phyloP scores from a whole-genome alignment of 2,329 filamentous ascomycete species.

The Claviceps monticola region DNA sequence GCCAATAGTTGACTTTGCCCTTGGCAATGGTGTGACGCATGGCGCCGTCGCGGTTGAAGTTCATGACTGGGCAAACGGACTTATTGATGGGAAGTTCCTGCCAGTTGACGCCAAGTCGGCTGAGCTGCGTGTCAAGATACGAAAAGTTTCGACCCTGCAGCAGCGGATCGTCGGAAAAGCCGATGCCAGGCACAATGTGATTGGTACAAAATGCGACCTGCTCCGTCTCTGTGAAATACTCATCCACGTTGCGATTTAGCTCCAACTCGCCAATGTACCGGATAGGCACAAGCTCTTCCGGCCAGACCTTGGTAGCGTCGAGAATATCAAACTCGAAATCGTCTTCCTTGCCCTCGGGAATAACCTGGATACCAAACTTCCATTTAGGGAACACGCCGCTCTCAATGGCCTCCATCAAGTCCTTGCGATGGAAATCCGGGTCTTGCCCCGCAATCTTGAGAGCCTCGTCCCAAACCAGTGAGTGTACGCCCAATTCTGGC shows the following conservation, averaged over 20 bases:
- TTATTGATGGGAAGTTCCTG: conserved; percentile 66
- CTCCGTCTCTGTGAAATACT: conserved; percentile 73
- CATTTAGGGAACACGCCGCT: conserved; percentile 59
- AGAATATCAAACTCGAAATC: conserved; percentile 78
- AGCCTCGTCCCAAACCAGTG: conserved; percentile 67
- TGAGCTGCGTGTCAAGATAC: conserved; percentile 42
- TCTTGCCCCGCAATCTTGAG: conserved; percentile 62
- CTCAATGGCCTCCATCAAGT: conserved; percentile 61
- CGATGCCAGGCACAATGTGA: conserved; percentile 67
- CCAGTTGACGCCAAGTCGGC: conserved; percentile 58
- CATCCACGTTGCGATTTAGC: conserved; percentile 66
- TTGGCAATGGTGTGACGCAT: conserved; percentile 6
- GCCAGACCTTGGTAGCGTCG: conserved; percentile 78
- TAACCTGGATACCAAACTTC: conserved; percentile 70
- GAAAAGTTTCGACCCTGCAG: conserved; percentile 59
- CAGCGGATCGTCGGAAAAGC: conserved; percentile 63
- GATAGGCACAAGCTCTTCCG: conserved; percentile 61
- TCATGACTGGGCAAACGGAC: conserved; percentile 61
- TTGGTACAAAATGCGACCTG: conserved; percentile 73
- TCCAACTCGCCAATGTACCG: conserved; percentile 68
- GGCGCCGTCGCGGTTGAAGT: conserved; percentile 51
- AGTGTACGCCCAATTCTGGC: conserved; percentile 61
- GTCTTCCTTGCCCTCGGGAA: conserved; percentile 57
- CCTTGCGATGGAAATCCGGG: conserved; percentile 71
- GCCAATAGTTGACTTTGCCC: conserved; percentile 7